Conservation (phyloP, 2,329 filamentous ascomycete genomes). For the Paecilomyces variotii region DNA sequence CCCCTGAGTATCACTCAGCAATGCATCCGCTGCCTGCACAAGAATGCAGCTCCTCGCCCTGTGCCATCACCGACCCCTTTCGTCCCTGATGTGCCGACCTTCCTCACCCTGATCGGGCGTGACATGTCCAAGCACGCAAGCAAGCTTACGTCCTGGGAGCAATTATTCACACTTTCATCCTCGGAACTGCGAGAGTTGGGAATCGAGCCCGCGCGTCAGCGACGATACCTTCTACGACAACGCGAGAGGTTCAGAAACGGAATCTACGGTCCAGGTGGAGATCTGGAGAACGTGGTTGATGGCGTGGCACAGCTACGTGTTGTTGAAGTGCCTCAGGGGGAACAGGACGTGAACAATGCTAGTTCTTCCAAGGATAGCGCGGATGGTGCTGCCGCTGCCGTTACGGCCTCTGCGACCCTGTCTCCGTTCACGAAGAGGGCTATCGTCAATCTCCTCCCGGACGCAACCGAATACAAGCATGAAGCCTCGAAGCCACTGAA, state of each 20-base stretch:
- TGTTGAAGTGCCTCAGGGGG: constrained; percentile 43
- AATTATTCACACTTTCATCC: constrained; percentile 75
- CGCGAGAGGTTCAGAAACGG: constrained; percentile 75
- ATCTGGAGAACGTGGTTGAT: constrained; percentile 64
- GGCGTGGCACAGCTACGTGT: constrained; percentile 52
- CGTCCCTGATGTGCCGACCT: constrained; percentile 74
- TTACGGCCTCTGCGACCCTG: constrained; percentile 43
- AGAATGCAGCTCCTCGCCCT: constrained; percentile 31
- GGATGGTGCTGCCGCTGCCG: constrained; percentile 14
- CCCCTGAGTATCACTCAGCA: constrained; percentile 18
- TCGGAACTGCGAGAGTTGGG: constrained; percentile 73
- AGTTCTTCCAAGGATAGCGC: constrained; percentile 11
- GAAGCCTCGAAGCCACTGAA: constrained; percentile 36
- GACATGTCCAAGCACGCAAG: constrained; percentile 70
- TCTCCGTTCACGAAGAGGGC: constrained; percentile 49
- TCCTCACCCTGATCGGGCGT: constrained; percentile 86
- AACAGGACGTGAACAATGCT: constrained; percentile 15
- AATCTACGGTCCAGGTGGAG: constrained; percentile 71
- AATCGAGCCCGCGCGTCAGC: constrained; percentile 72
- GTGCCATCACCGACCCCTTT: constrained; percentile 72
- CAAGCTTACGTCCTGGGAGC: constrained; percentile 87
- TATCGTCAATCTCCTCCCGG: constrained; percentile 52
- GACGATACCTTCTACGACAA: constrained; percentile 82
- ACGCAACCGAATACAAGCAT: constrained; percentile 49
- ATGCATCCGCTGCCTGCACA: constrained; percentile 36